Evolutionary conservation across 768 basidiomycete genomes (phyloP).

Genomic region (Termitomyces sp.): DNA sequence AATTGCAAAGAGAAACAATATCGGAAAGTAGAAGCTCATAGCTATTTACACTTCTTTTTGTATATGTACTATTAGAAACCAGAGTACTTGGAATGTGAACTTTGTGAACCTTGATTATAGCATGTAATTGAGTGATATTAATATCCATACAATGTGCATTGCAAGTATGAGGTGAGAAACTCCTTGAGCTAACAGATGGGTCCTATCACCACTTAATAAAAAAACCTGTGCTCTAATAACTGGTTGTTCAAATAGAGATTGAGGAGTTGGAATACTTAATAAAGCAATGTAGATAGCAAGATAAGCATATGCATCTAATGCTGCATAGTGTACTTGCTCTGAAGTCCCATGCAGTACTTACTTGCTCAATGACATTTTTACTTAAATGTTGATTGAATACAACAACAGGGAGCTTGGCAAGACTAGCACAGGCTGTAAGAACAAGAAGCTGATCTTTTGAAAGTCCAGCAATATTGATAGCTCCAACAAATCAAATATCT

Average conservation of each 20-base stretch:
- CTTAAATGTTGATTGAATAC: constrained; percentile 17
- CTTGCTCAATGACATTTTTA: constrained; percentile 13
- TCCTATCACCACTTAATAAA: background rate
- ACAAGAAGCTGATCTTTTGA: constrained; percentile 21
- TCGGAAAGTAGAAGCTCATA: background rate
- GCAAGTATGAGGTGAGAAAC: background rate
- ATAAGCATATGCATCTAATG: constrained; percentile 15
- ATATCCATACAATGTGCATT: background rate
- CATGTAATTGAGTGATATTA: background rate
- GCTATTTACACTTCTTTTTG: background rate
- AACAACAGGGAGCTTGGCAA: constrained; percentile 23
- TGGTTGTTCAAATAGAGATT: background rate
- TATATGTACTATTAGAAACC: background rate
- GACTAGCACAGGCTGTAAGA: constrained; percentile 14
- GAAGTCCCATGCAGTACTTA: constrained; percentile 17
- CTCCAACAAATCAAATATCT: constrained; percentile 17
- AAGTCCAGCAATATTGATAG: constrained; percentile 20
- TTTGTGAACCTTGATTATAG: background rate
- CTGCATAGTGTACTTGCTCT: constrained; percentile 17
- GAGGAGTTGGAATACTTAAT: background rate
- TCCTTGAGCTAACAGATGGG: background rate
- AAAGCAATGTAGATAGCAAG: constrained; percentile 10
- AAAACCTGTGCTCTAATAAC: background rate
- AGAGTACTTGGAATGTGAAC: constrained; percentile 3
- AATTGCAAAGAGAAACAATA: background rate